These are phyloP conservation scores for Kwoniella botswanensis DNA, from an alignment of 768 basidiomycete genomes.

Conservation along the genomic window DNA sequence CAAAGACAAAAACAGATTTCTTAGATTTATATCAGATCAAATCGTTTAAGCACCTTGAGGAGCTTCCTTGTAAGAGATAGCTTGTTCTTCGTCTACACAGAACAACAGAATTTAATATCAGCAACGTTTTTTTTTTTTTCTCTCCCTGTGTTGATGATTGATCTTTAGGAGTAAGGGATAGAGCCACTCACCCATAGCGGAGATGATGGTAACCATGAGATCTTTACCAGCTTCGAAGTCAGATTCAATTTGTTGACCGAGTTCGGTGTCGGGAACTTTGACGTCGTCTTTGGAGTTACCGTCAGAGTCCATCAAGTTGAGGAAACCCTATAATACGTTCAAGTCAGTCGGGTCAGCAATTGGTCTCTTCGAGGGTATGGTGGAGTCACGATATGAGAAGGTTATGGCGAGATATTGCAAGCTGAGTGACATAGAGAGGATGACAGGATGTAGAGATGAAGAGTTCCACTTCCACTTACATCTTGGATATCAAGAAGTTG, in stretches of 20 bases:
- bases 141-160: neutral
- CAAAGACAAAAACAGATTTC: neutral
- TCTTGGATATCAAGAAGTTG: slow-evolving; percentile 92
- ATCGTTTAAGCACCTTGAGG: slow-evolving; percentile 65
- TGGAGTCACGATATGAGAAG: too few species aligned
- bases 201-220: slow-evolving; percentile 66
- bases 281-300: slow-evolving; percentile 90
- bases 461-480: slow-evolving; percentile 38
- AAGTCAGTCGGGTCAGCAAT: too few species aligned
- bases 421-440: too few species aligned
- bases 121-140: neutral
- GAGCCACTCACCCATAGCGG: slow-evolving; percentile 70
- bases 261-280: slow-evolving; percentile 80
- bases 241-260: slow-evolving; percentile 72
- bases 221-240: slow-evolving; percentile 88
- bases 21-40: neutral
- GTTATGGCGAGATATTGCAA: too few species aligned
- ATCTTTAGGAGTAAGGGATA: too few species aligned
- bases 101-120: slow-evolving; percentile 8
- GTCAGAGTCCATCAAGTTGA: slow-evolving; percentile 88
- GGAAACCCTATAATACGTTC: slow-evolving; percentile 66
- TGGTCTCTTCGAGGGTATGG: too few species aligned
- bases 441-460: too few species aligned
- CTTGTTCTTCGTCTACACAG: slow-evolving; percentile 72
- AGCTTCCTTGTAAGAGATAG: slow-evolving; percentile 87